These are phyloP conservation scores for Amesomyces nigricolor DNA, from an alignment of 2,329 filamentous ascomycete genomes.

Conservation along the genomic window DNA sequence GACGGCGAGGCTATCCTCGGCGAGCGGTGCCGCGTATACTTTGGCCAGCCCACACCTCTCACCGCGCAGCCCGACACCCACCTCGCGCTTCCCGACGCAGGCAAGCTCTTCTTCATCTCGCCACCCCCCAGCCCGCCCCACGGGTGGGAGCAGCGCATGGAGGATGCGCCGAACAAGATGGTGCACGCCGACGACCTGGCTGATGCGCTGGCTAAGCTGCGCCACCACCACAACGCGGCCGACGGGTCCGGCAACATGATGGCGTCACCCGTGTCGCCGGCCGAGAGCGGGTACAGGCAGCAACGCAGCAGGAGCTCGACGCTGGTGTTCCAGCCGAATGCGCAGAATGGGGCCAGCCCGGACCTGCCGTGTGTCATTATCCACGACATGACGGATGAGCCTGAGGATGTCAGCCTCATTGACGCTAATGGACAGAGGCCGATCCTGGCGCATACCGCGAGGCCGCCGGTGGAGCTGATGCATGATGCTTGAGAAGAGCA, in stretches of 20 bases:
- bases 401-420: constrained; percentile 39
- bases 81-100: constrained; percentile 61
- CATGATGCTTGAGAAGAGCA: constrained; percentile 31
- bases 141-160: constrained; percentile 62
- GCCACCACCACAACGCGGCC: constrained; percentile 37
- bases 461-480: constrained; percentile 63
- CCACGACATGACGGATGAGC: constrained; percentile 59
- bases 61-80: constrained; percentile 48
- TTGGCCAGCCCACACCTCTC: constrained; percentile 57
- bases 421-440: constrained; percentile 34
- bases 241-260: constrained; percentile 6
- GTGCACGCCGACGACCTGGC: constrained; percentile 65
- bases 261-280: constrained; percentile 37
- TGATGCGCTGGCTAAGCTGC: constrained; percentile 58
- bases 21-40: constrained; percentile 62
- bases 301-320: constrained; percentile 58
- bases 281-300: constrained; percentile 27
- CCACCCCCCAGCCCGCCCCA: constrained; percentile 63
- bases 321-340: constrained; percentile 57
- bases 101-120: constrained; percentile 68
- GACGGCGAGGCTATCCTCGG: constrained; percentile 71
- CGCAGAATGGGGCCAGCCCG: constrained; percentile 45
- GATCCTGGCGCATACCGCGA: constrained; percentile 54
- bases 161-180: constrained; percentile 64
- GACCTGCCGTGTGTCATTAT: constrained; percentile 60